These are phyloP conservation scores for Leishmania lainsoni DNA, from an alignment of 208 protist genomes.

Conservation along the genomic window DNA sequence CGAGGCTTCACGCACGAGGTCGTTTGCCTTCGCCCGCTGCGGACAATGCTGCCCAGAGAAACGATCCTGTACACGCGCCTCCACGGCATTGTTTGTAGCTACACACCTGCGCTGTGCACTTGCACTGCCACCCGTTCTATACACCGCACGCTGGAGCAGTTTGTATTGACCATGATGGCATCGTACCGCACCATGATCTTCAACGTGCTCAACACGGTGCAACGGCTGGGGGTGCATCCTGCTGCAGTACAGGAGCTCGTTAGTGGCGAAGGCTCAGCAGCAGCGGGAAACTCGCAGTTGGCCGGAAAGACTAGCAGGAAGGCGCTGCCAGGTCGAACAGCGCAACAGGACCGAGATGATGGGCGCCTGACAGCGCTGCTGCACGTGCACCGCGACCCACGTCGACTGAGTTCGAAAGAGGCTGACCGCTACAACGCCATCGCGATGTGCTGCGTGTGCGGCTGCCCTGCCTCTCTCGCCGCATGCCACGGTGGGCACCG, in stretches of 20 bases:
- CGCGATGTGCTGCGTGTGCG: conserved; percentile 35
- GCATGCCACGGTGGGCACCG: neutral
- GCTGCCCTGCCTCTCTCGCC: conserved; percentile 13
- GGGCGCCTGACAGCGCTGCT: conserved; percentile 7
- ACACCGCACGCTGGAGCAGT: conserved; percentile 63
- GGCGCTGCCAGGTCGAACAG: conserved; percentile 26
- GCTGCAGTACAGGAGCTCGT: conserved; percentile 27
- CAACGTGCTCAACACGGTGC: conserved; percentile 78
- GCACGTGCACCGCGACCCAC: neutral
- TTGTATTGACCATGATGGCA: conserved; percentile 52
- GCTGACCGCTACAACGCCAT: neutral
- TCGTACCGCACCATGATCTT: conserved; percentile 76
- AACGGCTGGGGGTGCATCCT: conserved; percentile 43
- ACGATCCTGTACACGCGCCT: conserved; percentile 60
- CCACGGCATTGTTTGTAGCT: conserved; percentile 44
- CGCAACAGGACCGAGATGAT: conserved; percentile 37
- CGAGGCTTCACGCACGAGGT: conserved; percentile 49
- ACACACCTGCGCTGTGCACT: conserved; percentile 64
- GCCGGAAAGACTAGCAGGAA: neutral
- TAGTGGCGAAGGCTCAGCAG: neutral
- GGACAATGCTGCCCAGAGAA: conserved; percentile 68
- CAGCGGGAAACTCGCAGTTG: neutral
- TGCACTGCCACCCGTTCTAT: conserved; percentile 50
- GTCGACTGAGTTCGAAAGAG: neutral
- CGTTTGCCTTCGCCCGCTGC: conserved; percentile 68